Percentiles rank a stretch among this genome's conserved stretches.
These are phyloP conservation scores for Crithidia mellificae DNA, from an alignment of 208 protist species.

Conservation along the genomic window DNA sequence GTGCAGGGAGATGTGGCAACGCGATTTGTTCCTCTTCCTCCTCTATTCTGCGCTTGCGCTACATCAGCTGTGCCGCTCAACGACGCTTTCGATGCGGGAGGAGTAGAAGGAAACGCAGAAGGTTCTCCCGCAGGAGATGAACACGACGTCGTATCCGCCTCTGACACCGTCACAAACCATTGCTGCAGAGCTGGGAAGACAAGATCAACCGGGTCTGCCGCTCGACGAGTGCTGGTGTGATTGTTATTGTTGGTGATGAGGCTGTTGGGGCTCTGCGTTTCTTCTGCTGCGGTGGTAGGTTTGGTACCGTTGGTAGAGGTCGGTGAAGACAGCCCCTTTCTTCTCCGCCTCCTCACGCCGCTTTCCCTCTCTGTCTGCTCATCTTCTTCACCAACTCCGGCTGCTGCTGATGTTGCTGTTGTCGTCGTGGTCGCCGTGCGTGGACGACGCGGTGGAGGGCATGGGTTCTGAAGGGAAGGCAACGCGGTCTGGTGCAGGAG, in stretches of 20 bases:
- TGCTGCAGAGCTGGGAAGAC: conserved; percentile 28
- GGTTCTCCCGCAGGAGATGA: neutral
- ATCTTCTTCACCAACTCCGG: neutral
- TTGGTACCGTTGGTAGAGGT: no score
- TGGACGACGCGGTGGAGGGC: conserved; percentile 1
- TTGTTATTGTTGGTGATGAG: neutral
- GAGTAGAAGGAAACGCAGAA: no score
- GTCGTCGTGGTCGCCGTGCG: neutral
- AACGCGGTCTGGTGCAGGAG: conserved; percentile 26
- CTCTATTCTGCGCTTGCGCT: no score
- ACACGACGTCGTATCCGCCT: neutral
- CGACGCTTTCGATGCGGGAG: no score
- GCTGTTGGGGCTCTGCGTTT: no score
- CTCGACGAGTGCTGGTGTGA: neutral
- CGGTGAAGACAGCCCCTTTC: no score
- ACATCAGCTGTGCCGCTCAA: no score
- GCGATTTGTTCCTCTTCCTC: neutral
- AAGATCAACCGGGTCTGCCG: conserved; percentile 5
- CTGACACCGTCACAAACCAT: conserved; percentile 10
- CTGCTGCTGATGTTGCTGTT: conserved; percentile 3
- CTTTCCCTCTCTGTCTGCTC: no score
- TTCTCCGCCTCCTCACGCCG: no score
- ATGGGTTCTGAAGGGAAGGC: conserved; percentile 14
- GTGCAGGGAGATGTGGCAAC: no score
- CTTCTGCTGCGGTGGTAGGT: no score